phyloP scores from a whole-genome alignment of 768 basidiomycete species.

The Rickenella mellea region DNA sequence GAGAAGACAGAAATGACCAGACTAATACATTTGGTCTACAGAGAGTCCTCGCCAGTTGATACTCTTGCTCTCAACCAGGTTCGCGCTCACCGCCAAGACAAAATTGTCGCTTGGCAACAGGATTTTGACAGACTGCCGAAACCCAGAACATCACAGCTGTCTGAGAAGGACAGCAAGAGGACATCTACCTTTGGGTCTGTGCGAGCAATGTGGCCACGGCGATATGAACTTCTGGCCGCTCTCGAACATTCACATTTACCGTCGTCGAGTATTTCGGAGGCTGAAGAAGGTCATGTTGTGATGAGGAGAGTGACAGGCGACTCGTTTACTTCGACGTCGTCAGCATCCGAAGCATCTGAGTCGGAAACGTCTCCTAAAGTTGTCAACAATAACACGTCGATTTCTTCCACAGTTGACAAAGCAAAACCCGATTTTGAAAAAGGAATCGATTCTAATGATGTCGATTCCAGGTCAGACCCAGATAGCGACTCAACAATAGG shows the following conservation, averaged over 20 bases:
- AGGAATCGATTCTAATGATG: conserved; percentile 21
- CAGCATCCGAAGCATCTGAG: conserved; percentile 67
- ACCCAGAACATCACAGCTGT: conserved; percentile 40
- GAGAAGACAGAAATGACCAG: conserved; percentile 66
- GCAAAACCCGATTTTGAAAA: conserved; percentile 6
- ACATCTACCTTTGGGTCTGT: conserved; percentile 61
- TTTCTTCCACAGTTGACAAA: conserved; percentile 6
- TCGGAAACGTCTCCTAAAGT: conserved; percentile 34
- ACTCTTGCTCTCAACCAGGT: conserved; percentile 83
- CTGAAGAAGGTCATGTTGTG: conserved; percentile 48
- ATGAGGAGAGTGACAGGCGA: conserved; percentile 42
- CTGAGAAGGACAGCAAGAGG: conserved; percentile 41
- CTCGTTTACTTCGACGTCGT: conserved; percentile 43
- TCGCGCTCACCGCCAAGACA: conserved; percentile 81
- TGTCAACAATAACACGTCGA: conserved; percentile 9
- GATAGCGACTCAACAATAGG: conserved; percentile 86
- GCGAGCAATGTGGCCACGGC: conserved; percentile 61
- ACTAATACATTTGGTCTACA: conserved; percentile 73
- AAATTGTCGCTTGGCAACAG: conserved; percentile 93
- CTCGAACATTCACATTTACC: conserved; percentile 47
- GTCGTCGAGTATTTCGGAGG: conserved; percentile 64
- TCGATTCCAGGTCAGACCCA: too few relatives aligned
- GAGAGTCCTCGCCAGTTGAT: conserved; percentile 70
- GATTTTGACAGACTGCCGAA: conserved; percentile 84
- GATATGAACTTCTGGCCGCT: conserved; percentile 43